Percentiles rank a stretch among this genome's conserved stretches.
phyloP scores from a whole-genome alignment of 140 eudicot species.

The Flaveria floridana region DNA sequence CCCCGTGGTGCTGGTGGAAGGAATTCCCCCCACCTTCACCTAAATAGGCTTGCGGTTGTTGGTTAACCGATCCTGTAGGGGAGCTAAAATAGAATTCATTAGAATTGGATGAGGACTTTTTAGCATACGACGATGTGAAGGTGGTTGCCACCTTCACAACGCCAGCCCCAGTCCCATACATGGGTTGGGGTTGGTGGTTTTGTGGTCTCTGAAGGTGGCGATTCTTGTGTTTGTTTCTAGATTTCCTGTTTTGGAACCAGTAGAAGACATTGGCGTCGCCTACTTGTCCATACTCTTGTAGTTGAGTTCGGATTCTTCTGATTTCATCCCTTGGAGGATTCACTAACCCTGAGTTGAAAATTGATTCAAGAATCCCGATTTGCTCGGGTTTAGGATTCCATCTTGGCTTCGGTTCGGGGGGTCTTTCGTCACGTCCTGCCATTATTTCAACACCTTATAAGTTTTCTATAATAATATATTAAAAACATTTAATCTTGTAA shows the following conservation, averaged over 20 bases:
- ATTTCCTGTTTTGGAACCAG: conserved; percentile 95
- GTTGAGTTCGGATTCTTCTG: conserved; percentile 62
- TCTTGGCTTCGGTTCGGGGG: conserved; percentile 90
- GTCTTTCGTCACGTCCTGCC: conserved; percentile 69
- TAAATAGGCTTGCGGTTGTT: conserved; percentile 31
- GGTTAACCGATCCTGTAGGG: conserved; percentile 68
- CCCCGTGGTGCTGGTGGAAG: conserved; percentile 23
- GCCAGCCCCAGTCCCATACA: not conserved
- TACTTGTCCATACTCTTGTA: conserved; percentile 88
- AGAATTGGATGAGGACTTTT: conserved; percentile 53
- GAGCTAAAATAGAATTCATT: conserved; percentile 42
- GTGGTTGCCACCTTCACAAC: conserved; percentile 32
- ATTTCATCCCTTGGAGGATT: conserved; percentile 94
- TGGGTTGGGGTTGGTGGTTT: conserved; percentile 32
- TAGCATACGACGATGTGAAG: conserved; percentile 60
- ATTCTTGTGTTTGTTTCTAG: conserved; percentile 77
- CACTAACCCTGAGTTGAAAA: conserved; percentile 87
- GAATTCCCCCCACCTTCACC: conserved; percentile 11
- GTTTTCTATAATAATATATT: not conserved
- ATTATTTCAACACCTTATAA: conserved; percentile 24
- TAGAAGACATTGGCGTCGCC: conserved; percentile 95
- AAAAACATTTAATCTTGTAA: conserved; percentile 19
- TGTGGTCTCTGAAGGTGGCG: conserved; percentile 52
- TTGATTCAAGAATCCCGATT: conserved; percentile 79
- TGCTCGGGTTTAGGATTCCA: conserved; percentile 98